These are phyloP conservation scores for Tuber aestivum DNA, from an alignment of 495 filamentous ascomycete species.

Conservation along the genomic window DNA sequence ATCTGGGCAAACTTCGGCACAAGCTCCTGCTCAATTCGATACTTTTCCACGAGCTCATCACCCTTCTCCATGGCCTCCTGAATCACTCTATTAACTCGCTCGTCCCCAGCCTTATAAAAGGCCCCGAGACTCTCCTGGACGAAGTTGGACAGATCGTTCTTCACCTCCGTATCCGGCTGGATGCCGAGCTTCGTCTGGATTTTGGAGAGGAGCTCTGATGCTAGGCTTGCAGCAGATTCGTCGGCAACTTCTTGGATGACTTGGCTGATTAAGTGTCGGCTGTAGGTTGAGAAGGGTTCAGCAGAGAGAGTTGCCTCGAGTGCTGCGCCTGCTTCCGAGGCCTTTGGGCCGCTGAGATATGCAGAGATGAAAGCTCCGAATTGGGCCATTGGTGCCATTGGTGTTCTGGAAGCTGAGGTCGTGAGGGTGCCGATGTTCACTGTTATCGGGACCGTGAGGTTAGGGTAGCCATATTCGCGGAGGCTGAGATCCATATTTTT, in stretches of 20 bases:
- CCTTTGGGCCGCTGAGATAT: background rate
- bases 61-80: background rate
- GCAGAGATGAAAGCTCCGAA: background rate
- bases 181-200: background rate
- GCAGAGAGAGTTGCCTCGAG: background rate
- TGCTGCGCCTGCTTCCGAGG: background rate
- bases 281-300: background rate
- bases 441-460: background rate
- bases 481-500: background rate
- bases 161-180: background rate
- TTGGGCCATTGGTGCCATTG: background rate
- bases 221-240: background rate
- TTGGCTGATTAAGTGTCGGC: background rate
- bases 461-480: background rate
- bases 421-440: background rate
- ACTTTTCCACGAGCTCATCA: background rate
- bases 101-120: background rate
- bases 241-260: background rate
- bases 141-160: background rate
- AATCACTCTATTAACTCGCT: background rate
- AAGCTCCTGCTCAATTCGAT: background rate
- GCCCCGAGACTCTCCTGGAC: background rate
- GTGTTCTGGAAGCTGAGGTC: background rate
- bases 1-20: background rate
- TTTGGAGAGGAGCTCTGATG: background rate